Conservation (phyloP, 1,284 basidiomycete genomes). For the Ceratorhiza oryzae-sativae region DNA sequence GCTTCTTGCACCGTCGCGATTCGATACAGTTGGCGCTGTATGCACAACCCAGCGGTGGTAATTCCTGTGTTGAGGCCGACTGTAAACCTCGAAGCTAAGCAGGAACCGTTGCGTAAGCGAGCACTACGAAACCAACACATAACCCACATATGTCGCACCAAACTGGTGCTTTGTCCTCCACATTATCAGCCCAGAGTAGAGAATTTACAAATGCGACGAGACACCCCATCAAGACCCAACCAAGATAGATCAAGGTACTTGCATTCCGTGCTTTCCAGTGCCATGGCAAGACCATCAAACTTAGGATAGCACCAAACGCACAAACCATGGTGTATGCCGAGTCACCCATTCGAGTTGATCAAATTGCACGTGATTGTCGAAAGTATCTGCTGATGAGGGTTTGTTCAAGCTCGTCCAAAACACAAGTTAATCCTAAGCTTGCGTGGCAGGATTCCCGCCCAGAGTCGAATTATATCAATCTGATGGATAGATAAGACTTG, state of each 20-base stretch:
- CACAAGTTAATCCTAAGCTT: too few relatives aligned
- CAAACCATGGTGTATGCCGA: constrained; percentile 50
- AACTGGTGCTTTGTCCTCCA: constrained; percentile 62
- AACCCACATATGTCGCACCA: constrained; percentile 79
- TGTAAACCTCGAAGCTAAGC: constrained; percentile 53
- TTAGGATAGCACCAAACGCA: constrained; percentile 59
- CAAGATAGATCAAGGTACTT: constrained; percentile 70
- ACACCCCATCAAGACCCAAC: constrained; percentile 65
- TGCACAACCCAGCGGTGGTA: constrained; percentile 56
- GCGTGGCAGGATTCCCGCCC: too few relatives aligned
- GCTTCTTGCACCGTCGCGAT: constrained; percentile 53
- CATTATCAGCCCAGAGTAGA: constrained; percentile 69
- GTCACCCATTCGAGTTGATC: neutral
- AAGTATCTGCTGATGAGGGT: too few relatives aligned
- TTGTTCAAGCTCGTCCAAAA: too few relatives aligned
- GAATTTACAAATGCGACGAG: constrained; percentile 68
- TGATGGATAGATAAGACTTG: too few relatives aligned
- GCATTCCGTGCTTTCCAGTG: constrained; percentile 67
- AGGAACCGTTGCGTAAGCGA: constrained; percentile 5
- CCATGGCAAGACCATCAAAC: constrained; percentile 64
- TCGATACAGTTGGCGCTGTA: constrained; percentile 59
- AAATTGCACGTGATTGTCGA: too few relatives aligned
- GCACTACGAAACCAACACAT: neutral
- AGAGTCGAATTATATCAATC: too few relatives aligned
- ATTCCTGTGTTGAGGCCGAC: constrained; percentile 53